Evolutionary conservation across 2,329 filamentous ascomycete species (phyloP).

Genomic region (Trichoderma sp.): DNA sequence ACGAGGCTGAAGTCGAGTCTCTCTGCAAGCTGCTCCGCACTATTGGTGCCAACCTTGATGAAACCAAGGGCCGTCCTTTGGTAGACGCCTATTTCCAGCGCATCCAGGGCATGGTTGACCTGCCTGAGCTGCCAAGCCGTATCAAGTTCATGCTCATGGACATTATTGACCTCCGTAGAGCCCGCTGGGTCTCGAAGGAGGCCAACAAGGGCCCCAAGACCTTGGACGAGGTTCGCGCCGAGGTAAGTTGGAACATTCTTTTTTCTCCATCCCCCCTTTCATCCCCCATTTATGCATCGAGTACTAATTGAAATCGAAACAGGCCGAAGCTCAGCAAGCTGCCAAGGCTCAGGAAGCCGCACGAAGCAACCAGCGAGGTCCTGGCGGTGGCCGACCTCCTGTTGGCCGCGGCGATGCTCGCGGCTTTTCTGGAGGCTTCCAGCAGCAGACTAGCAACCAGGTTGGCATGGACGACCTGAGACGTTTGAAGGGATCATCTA

Average conservation of each 20-base stretch:
- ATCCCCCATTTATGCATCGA: background rate
- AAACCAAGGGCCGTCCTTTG: constrained; percentile 76
- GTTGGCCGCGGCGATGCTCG: constrained; percentile 85
- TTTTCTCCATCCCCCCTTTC: background rate
- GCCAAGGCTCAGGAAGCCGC: constrained; percentile 77
- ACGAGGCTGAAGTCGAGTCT: constrained; percentile 95
- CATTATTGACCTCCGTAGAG: constrained; percentile 77
- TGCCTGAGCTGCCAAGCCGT: constrained; percentile 80
- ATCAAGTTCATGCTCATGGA: constrained; percentile 97
- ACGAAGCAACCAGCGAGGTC: constrained; percentile 62
- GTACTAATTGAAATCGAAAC: constrained; percentile 32
- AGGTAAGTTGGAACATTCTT: constrained; percentile 51
- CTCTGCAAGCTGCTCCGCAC: constrained; percentile 90
- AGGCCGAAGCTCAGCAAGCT: constrained; percentile 73
- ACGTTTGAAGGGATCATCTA: constrained; percentile 66
- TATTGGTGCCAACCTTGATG: constrained; percentile 84
- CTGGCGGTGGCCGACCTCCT: constrained; percentile 65
- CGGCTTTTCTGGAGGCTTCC: constrained; percentile 73
- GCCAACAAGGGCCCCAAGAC: constrained; percentile 95
- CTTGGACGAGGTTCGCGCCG: constrained; percentile 84
- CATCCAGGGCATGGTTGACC: constrained; percentile 79
- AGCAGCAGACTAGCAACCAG: constrained; percentile 76
- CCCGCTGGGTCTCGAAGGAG: constrained; percentile 84
- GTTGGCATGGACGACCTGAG: constrained; percentile 90
- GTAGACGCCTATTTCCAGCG: constrained; percentile 94